phyloP scores from a whole-genome alignment of 148 eudicot species.

The Simmondsia chinensis region DNA sequence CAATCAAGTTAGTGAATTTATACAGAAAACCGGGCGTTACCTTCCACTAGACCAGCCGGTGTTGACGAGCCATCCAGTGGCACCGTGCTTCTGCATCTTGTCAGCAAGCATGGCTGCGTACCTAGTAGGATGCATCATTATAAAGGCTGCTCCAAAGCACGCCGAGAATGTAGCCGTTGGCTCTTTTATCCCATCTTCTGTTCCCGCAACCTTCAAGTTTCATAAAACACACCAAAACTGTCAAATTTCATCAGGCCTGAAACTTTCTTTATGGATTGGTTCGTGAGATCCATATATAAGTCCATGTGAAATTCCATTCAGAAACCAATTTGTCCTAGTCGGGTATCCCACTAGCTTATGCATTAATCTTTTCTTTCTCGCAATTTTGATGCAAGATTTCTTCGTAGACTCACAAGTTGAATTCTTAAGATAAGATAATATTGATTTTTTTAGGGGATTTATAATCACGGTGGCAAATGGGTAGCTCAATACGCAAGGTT shows the following conservation, averaged over 20 bases:
- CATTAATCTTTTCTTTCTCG: no score
- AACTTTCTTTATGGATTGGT: no score
- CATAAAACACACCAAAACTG: not conserved
- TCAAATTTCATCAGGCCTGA: no score
- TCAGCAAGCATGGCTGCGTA: slow-evolving; percentile 79
- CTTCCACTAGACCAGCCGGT: slow-evolving; percentile 91
- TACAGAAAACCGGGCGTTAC: slow-evolving; percentile 11
- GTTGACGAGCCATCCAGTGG: slow-evolving; percentile 81
- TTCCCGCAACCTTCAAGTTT: slow-evolving; percentile 55
- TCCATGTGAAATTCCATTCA: not conserved
- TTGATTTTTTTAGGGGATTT: no score
- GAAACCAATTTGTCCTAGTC: not conserved
- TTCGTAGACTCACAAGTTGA: no score
- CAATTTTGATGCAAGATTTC: no score
- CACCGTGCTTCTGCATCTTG: slow-evolving; percentile 69
- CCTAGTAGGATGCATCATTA: slow-evolving; percentile 77
- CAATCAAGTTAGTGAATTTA: not conserved
- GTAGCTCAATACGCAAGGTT: no score
- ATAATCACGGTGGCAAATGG: no score
- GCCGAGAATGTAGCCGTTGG: slow-evolving; percentile 81
- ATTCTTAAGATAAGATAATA: no score
- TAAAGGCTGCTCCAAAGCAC: slow-evolving; percentile 81
- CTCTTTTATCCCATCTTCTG: slow-evolving; percentile 71
- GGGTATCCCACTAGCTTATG: no score
- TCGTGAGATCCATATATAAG: no score